Evolutionary conservation across 306 rosid genomes (phyloP).

Genomic region (Pachyrhizus erosus): DNA sequence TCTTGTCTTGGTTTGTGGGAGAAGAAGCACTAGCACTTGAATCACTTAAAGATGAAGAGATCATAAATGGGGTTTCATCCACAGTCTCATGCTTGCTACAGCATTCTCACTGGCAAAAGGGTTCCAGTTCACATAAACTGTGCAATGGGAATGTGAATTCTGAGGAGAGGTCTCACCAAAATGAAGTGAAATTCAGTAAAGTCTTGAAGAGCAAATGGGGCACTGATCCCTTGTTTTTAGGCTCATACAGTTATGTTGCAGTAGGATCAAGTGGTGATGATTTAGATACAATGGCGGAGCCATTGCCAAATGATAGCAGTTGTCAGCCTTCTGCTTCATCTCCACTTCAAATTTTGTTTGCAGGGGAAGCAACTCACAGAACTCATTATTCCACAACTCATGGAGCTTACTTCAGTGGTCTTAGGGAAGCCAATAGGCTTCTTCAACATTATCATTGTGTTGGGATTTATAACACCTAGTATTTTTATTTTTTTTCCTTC

Average conservation of each 20-base stretch:
- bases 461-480: conserved; percentile 59
- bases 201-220: conserved; percentile 88
- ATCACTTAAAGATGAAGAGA: conserved; percentile 73
- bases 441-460: conserved; percentile 80
- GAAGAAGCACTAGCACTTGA: conserved; percentile 86
- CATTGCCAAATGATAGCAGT: conserved; percentile 66
- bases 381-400: conserved; percentile 98
- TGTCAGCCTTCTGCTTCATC: conserved; percentile 46
- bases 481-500: conserved; percentile 9
- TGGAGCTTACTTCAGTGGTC: conserved; percentile 98
- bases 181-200: conserved; percentile 57
- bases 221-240: conserved; percentile 81
- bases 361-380: conserved; percentile 99
- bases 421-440: conserved; percentile 95
- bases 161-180: conserved; percentile 38
- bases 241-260: conserved; percentile 85
- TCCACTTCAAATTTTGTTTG: conserved; percentile 89
- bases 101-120: conserved; percentile 40
- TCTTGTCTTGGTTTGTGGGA: conserved; percentile 91
- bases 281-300: conserved; percentile 86
- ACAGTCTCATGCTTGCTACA: conserved; percentile 63
- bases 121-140: conserved; percentile 40
- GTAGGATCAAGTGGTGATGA: conserved; percentile 94
- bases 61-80: conserved; percentile 70
- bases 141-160: conserved; percentile 56